phyloP scores from a whole-genome alignment of 345 rosid genomes.

The Microthlaspi erraticum region DNA sequence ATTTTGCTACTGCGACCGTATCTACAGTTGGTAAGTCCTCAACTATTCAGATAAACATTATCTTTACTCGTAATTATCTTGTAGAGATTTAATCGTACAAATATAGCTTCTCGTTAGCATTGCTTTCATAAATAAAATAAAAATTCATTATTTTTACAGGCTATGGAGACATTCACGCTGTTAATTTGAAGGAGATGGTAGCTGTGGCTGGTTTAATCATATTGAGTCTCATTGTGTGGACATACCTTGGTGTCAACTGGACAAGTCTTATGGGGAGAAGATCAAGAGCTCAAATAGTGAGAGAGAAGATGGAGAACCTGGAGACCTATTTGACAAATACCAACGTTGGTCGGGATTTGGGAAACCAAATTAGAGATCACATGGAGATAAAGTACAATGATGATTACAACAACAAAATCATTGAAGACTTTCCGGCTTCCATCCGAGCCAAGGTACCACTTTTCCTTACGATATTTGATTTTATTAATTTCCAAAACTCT shows the following conservation, averaged over 20 bases:
- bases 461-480: not conserved
- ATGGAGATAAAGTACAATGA: not conserved
- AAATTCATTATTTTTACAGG: not conserved
- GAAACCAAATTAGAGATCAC: not conserved
- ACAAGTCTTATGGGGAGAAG: not conserved
- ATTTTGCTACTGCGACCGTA: not conserved
- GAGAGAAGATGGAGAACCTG: not conserved
- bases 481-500: too few species aligned
- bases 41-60: too few species aligned
- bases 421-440: slow-evolving; percentile 9
- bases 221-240: not conserved
- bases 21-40: not conserved
- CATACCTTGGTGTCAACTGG: not conserved
- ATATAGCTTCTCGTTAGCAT: too few species aligned
- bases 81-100: too few species aligned
- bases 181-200: not conserved
- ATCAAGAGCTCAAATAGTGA: not conserved
- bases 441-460: not conserved
- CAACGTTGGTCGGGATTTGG: not conserved
- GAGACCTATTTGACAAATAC: not conserved
- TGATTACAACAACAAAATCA: not conserved
- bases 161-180: not conserved
- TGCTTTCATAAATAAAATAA: too few species aligned
- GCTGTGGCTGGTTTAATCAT: not conserved
- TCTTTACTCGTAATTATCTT: too few species aligned